A percentile compares a stretch with the other conserved stretches of the same genome.
Conservation (phyloP, 495 filamentous ascomycete species). For the Tuber calosporum region DNA sequence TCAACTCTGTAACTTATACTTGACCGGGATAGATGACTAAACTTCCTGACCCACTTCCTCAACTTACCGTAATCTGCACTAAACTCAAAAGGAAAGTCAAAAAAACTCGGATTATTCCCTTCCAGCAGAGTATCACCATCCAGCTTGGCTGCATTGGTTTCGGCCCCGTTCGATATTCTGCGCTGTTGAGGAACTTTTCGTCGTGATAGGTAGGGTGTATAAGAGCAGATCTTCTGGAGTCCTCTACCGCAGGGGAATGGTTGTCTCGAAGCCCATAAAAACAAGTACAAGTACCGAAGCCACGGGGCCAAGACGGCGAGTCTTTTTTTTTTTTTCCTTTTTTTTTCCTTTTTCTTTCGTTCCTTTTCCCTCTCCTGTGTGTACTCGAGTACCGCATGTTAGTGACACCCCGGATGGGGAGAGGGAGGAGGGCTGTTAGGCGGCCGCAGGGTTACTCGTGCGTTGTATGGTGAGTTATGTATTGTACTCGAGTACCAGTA, state of each 20-base stretch:
- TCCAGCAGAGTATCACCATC: background rate
- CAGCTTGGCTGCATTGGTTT: slow-evolving; percentile 2
- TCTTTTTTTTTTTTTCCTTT: background rate
- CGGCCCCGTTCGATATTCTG: background rate
- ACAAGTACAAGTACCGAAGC: background rate
- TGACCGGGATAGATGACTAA: background rate
- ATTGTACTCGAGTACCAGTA: background rate
- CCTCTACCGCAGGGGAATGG: background rate
- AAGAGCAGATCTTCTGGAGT: background rate
- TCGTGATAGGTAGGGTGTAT: slow-evolving; percentile 5
- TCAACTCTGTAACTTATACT: background rate
- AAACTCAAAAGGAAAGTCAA: background rate
- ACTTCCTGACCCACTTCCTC: background rate
- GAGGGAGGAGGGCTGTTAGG: background rate
- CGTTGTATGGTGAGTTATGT: no score
- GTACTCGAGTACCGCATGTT: no score
- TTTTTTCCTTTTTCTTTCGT: no score
- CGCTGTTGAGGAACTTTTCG: background rate
- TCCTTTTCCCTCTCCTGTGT: no score
- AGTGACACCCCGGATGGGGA: background rate
- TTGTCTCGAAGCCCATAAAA: background rate
- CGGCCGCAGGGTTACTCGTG: background rate
- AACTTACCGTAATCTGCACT: background rate
- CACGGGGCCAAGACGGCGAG: background rate
- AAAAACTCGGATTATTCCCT: background rate